Conservation (phyloP, 805 yeast genomes). For the Saccharomycopsis sp. region DNA sequence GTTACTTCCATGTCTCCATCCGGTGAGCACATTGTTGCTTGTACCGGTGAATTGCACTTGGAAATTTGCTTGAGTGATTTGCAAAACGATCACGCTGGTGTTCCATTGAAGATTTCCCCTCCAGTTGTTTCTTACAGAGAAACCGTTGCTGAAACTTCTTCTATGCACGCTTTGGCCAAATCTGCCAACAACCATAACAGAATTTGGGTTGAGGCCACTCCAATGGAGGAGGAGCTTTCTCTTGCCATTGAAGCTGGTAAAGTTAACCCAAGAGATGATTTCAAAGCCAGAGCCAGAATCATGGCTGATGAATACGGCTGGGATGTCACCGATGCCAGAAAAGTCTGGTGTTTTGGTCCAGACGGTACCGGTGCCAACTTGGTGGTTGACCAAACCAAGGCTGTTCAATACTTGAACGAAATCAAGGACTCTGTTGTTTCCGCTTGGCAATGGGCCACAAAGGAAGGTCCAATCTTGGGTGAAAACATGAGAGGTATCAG, state of each 20-base stretch:
- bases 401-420: conserved; percentile 97
- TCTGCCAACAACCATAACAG: conserved; percentile 99
- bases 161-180: conserved; percentile 94
- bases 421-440: conserved; percentile 99
- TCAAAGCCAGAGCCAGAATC: conserved; percentile 98
- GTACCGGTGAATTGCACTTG: conserved; percentile 99
- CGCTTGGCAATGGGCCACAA: conserved; percentile 99
- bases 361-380: conserved; percentile 98
- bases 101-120: conserved; percentile 94
- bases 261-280: conserved; percentile 91
- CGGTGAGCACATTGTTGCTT: conserved; percentile 99
- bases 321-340: conserved; percentile 99
- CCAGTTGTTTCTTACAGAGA: conserved; percentile 99
- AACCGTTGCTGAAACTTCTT: conserved; percentile 89
- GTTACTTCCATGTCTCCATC: conserved; percentile 77
- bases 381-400: conserved; percentile 99
- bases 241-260: conserved; percentile 88
- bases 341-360: conserved; percentile 99
- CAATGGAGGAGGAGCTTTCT: conserved; percentile 88
- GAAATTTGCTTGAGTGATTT: conserved; percentile 95
- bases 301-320: conserved; percentile 98
- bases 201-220: conserved; percentile 95
- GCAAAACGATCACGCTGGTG: conserved; percentile 99
- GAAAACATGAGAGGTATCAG: conserved; percentile 94
- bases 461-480: conserved; percentile 98